Conservation (phyloP, 2,329 filamentous ascomycete species). For the Penicillium sp. region DNA sequence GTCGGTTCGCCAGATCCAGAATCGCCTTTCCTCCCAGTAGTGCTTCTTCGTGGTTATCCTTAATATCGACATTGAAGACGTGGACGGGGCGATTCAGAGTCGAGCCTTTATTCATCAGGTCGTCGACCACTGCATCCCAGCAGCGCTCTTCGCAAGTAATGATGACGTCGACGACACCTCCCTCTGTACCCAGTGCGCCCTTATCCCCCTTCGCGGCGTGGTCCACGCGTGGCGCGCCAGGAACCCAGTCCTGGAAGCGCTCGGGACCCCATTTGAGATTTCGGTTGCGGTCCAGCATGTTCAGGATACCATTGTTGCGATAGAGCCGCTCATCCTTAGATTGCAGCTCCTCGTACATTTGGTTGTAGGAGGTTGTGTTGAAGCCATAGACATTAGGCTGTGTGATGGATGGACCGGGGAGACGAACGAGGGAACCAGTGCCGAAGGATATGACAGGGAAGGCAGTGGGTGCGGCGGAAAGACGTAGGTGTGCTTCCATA, state of each 20-base stretch:
- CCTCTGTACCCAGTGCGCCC: slow-evolving; percentile 78
- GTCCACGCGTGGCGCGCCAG: slow-evolving; percentile 79
- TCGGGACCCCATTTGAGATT: slow-evolving; percentile 94
- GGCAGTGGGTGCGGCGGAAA: slow-evolving; percentile 75
- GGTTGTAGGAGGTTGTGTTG: slow-evolving; percentile 93
- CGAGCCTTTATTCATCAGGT: slow-evolving; percentile 80
- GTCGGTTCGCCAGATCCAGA: slow-evolving; percentile 78
- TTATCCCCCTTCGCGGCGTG: slow-evolving; percentile 67
- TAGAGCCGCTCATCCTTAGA: slow-evolving; percentile 85
- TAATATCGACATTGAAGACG: slow-evolving; percentile 97
- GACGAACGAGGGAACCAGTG: slow-evolving; percentile 87
- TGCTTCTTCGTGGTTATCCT: slow-evolving; percentile 97
- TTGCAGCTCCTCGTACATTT: slow-evolving; percentile 89
- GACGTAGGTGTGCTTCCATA: slow-evolving; percentile 98
- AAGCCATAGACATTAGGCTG: slow-evolving; percentile 98
- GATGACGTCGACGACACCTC: slow-evolving; percentile 86
- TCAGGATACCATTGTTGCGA: slow-evolving; percentile 85
- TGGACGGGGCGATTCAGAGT: slow-evolving; percentile 91
- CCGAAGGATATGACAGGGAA: slow-evolving; percentile 99
- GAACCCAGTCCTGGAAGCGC: slow-evolving; percentile 95
- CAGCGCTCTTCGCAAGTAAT: slow-evolving; percentile 97
- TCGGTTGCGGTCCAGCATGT: slow-evolving; percentile 92
- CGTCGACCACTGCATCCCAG: slow-evolving; percentile 96
- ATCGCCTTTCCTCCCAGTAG: slow-evolving; percentile 87
- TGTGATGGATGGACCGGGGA: slow-evolving; percentile 85